These are phyloP conservation scores for Avicennia marina DNA, from an alignment of 257 asterid species.

Conservation along the genomic window DNA sequence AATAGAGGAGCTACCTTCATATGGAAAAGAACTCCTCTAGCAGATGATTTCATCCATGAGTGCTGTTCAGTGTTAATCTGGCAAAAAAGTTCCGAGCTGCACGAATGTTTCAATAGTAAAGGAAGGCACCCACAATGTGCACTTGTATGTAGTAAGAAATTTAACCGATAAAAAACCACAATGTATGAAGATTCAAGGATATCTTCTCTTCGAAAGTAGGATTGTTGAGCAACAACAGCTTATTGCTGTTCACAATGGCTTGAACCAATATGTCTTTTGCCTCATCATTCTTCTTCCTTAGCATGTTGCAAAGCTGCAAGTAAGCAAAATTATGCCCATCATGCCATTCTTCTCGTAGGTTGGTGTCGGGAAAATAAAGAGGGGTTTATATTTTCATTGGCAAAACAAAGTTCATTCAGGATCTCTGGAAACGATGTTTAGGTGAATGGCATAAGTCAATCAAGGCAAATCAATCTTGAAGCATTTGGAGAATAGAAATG, in stretches of 20 bases:
- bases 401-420: too few relatives aligned
- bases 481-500: not conserved
- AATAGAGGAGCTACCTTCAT: conserved; percentile 23
- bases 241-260: conserved; percentile 76
- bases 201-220: conserved; percentile 66
- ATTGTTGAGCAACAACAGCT: conserved; percentile 73
- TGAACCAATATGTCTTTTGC: conserved; percentile 72
- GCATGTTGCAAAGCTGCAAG: conserved; percentile 76
- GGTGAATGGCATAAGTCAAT: too few relatives aligned
- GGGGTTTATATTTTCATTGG: too few relatives aligned
- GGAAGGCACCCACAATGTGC: conserved; percentile 39
- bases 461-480: too few relatives aligned
- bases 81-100: conserved; percentile 56
- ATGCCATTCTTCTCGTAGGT: not conserved
- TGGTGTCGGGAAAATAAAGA: too few relatives aligned
- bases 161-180: not conserved
- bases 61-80: conserved; percentile 24
- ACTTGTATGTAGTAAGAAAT: not conserved
- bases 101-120: conserved; percentile 50
- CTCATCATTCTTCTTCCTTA: conserved; percentile 70
- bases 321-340: conserved; percentile 7
- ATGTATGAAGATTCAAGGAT: conserved; percentile 48
- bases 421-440: too few relatives aligned
- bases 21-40: conserved; percentile 7
- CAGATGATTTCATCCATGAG: conserved; percentile 19